These are phyloP conservation scores for Fusarium illudens DNA, from an alignment of 2,329 filamentous ascomycete species.

Conservation along the genomic window DNA sequence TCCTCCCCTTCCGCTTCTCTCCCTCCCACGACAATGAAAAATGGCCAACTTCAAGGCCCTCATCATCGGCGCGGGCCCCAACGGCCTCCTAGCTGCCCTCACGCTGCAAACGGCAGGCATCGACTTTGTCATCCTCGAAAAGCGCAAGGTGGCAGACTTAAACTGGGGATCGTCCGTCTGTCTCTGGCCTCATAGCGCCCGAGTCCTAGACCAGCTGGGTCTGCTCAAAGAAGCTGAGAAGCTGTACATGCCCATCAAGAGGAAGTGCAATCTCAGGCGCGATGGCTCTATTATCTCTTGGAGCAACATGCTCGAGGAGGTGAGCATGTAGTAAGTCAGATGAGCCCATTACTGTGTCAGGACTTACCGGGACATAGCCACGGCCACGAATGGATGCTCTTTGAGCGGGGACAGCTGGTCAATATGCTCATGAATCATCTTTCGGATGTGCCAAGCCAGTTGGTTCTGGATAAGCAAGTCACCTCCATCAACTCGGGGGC, in stretches of 20 bases:
- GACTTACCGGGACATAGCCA: background rate
- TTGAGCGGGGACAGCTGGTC: conserved; percentile 24
- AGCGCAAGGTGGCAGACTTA: conserved; percentile 10
- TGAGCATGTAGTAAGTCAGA: conserved; percentile 8
- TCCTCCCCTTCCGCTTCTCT: too few species aligned
- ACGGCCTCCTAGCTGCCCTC: conserved; percentile 11
- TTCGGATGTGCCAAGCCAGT: background rate
- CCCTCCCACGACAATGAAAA: background rate
- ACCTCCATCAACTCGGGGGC: background rate
- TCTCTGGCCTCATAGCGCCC: conserved; percentile 21
- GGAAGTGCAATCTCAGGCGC: conserved; percentile 18
- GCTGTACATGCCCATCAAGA: conserved; percentile 8
- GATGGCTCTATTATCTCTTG: conserved; percentile 19
- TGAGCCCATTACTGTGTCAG: accelerated
- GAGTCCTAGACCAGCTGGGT: conserved; percentile 17
- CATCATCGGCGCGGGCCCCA: conserved; percentile 18
- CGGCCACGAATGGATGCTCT: conserved; percentile 32
- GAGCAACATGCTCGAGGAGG: conserved; percentile 26
- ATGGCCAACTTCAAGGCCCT: conserved; percentile 23
- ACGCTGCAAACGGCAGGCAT: conserved; percentile 9
- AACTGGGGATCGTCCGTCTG: conserved; percentile 22
- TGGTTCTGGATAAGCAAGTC: conserved; percentile 24
- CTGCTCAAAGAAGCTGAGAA: conserved; percentile 5
- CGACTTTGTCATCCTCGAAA: conserved; percentile 15
- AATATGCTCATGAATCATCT: conserved; percentile 22